Conservation (phyloP, 345 rosid species). For the Hypericum androsaemum region DNA sequence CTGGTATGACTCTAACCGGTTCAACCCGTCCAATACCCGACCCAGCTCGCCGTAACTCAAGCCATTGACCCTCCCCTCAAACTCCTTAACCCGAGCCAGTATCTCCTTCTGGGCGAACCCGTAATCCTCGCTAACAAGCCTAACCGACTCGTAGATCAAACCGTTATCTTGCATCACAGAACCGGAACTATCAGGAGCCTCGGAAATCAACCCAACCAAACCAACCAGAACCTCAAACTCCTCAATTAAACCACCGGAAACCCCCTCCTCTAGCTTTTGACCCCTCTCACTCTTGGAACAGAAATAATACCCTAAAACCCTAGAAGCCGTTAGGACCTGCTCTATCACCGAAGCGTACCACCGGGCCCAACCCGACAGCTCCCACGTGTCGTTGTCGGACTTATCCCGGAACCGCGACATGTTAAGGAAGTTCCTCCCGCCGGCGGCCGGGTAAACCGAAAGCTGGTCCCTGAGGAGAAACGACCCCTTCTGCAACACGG, state of each 20-base stretch:
- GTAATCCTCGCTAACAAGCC: conserved; percentile 40
- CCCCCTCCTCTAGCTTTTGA: conserved; percentile 6
- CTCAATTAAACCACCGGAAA: conserved; percentile 24
- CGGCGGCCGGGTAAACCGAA: conserved; percentile 26
- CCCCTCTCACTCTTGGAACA: conserved; percentile 6
- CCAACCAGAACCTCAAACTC: conserved; percentile 31
- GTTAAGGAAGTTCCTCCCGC: conserved; percentile 40
- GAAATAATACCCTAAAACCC: conserved; percentile 29
- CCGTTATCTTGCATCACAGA: conserved; percentile 24
- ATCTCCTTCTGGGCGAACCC: conserved; percentile 33
- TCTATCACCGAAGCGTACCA: conserved; percentile 52
- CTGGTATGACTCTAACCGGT: conserved; percentile 29
- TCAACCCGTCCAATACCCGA: conserved; percentile 18
- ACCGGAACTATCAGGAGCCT: conserved; percentile 34
- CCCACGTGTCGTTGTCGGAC: conserved; percentile 25
- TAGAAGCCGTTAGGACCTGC: conserved; percentile 31
- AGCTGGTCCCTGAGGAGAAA: conserved; percentile 35
- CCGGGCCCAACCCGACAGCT: conserved; percentile 43
- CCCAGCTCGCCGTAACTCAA: conserved; percentile 29
- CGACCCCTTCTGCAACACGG: conserved; percentile 30
- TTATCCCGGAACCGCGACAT: conserved; percentile 29
- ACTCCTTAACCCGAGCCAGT: conserved; percentile 28
- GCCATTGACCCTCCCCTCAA: conserved; percentile 19
- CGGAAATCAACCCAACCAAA: conserved; percentile 20
- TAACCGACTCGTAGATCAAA: conserved; percentile 39